These are phyloP conservation scores for Tulasnella sp. DNA, from an alignment of 768 basidiomycete species.

Conservation along the genomic window DNA sequence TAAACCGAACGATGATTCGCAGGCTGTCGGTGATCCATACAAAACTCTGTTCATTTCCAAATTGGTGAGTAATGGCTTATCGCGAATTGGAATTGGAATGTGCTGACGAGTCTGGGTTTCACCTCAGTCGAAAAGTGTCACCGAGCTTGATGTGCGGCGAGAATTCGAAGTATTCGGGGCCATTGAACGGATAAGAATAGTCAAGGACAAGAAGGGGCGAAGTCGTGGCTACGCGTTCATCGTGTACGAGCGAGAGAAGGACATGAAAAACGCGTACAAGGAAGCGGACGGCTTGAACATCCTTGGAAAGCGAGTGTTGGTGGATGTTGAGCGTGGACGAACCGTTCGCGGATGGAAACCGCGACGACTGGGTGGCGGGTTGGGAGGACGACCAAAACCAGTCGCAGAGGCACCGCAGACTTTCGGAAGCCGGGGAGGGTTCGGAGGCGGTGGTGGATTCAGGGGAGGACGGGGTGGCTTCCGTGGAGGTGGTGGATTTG, in stretches of 20 bases:
- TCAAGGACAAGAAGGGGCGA: constrained; percentile 78
- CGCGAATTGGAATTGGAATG: not conserved
- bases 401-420: constrained; percentile 32
- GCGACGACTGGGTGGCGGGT: constrained; percentile 86
- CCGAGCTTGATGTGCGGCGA: constrained; percentile 80
- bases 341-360: constrained; percentile 99
- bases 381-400: constrained; percentile 91
- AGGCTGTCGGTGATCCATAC: constrained; percentile 93
- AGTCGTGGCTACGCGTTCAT: constrained; percentile 91
- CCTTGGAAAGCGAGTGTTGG: constrained; percentile 89
- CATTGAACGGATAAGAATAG: constrained; percentile 88
- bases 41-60: constrained; percentile 96
- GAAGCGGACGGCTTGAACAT: constrained; percentile 95
- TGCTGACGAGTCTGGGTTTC: constrained; percentile 9
- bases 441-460: constrained; percentile 29
- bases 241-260: constrained; percentile 93
- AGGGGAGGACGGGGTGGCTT: constrained; percentile 35
- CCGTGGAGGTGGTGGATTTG: constrained; percentile 27
- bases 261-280: constrained; percentile 99
- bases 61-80: constrained; percentile 39
- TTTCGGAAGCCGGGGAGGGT: constrained; percentile 25
- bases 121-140: constrained; percentile 73
- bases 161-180: constrained; percentile 94
- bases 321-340: constrained; percentile 95
- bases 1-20: constrained; percentile 81